Conservation (phyloP, 1,139 yeast genomes). For the Sugiyamaella pinicola region DNA sequence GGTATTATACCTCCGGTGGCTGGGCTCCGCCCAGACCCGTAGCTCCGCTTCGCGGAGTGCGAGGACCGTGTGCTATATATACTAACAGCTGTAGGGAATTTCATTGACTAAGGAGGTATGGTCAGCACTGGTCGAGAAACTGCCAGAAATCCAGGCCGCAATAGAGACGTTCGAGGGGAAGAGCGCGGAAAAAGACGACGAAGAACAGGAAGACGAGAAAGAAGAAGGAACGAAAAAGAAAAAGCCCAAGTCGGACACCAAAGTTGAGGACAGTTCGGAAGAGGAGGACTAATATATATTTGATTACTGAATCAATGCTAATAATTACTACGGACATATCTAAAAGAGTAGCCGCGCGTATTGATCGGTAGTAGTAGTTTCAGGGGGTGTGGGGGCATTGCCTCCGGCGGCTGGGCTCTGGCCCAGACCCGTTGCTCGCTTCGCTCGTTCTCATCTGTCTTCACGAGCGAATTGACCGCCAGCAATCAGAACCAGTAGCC, state of each 20-base stretch:
- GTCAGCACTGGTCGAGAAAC: conserved; percentile 54
- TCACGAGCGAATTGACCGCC: background rate
- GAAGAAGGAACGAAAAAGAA: background rate
- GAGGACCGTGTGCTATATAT: too few relatives aligned
- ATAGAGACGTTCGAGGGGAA: conserved; percentile 43
- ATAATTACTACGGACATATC: too few relatives aligned
- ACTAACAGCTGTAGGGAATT: conserved; percentile 53
- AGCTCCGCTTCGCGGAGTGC: too few relatives aligned
- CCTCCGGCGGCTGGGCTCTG: background rate
- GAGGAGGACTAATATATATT: too few relatives aligned
- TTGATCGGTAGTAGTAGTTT: too few relatives aligned
- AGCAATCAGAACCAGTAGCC: too few relatives aligned
- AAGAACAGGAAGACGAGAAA: conserved; percentile 1
- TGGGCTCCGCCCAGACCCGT: too few relatives aligned
- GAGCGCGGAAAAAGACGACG: background rate
- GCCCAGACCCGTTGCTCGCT: background rate
- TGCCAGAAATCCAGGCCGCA: conserved; percentile 63
- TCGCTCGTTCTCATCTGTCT: background rate
- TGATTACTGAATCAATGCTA: too few relatives aligned
- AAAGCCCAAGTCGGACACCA: background rate
- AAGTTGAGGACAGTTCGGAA: conserved; percentile 3
- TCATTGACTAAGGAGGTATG: conserved; percentile 74
- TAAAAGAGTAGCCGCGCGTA: too few relatives aligned
- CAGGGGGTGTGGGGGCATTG: background rate
- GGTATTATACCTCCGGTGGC: too few relatives aligned